A percentile compares a stretch with the other conserved stretches of the same genome.
These are phyloP conservation scores for Wickerhamomyces sp. DNA, from an alignment of 1,139 yeast species.

Conservation along the genomic window DNA sequence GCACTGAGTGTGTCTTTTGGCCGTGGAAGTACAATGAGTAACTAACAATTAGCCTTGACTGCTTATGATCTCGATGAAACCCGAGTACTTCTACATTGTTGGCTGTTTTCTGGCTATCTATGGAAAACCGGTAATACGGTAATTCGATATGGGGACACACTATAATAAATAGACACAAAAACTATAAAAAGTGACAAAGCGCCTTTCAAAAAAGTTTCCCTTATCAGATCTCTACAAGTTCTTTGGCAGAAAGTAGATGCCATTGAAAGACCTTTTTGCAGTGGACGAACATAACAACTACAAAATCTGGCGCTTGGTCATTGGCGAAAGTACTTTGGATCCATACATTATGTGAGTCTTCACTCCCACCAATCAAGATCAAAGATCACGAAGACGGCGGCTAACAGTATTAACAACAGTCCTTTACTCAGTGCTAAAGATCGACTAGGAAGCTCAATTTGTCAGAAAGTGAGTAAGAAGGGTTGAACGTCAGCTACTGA, in stretches of 20 bases:
- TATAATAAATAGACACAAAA: background rate
- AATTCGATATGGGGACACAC: background rate
- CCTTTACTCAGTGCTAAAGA: background rate
- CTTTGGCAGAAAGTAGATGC: background rate
- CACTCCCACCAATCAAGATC: background rate
- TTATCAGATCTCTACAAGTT: background rate
- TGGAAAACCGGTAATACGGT: too few species aligned
- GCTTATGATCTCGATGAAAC: too few species aligned
- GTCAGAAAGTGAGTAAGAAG: background rate
- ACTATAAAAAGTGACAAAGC: background rate
- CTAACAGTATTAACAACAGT: conserved; percentile 1
- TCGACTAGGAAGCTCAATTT: background rate
- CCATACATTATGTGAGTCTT: conserved; percentile 9
- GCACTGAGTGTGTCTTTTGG: too few species aligned
- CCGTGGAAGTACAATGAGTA: too few species aligned
- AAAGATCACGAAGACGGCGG: conserved; percentile 1
- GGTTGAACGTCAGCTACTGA: too few species aligned
- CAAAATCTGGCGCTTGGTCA: conserved; percentile 8
- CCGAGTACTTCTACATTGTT: too few species aligned
- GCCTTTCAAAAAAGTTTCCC: background rate
- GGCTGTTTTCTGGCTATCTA: too few species aligned
- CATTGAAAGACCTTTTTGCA: background rate
- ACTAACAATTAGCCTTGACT: too few species aligned
- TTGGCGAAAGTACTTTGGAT: conserved; percentile 8
- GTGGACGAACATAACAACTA: conserved; percentile 10